phyloP scores from a whole-genome alignment of 495 filamentous ascomycete genomes.

The Aspergillus diversus region DNA sequence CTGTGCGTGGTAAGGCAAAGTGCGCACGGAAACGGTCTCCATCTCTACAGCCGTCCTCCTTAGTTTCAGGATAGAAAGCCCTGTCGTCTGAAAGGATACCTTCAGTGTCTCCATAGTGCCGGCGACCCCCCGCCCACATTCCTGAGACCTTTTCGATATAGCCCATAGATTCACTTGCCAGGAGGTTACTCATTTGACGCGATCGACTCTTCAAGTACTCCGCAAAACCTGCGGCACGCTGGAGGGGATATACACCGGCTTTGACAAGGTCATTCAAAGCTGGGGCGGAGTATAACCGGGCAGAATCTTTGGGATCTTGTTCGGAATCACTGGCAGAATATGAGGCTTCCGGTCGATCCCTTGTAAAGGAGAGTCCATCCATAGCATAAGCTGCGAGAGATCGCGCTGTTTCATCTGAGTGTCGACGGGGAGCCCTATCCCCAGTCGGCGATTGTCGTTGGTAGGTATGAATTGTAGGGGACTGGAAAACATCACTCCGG shows the following conservation, averaged over 20 bases:
- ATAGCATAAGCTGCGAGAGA: slow-evolving; percentile 30
- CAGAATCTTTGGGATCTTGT: slow-evolving; percentile 28
- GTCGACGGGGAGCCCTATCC: slow-evolving; percentile 32
- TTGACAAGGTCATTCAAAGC: slow-evolving; percentile 72
- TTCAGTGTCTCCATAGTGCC: slow-evolving; percentile 81
- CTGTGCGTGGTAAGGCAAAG: slow-evolving; percentile 82
- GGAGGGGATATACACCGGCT: slow-evolving; percentile 78
- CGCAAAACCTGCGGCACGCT: slow-evolving; percentile 83
- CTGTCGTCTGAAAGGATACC: slow-evolving; percentile 66
- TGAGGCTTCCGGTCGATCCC: slow-evolving; percentile 21
- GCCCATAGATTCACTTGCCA: slow-evolving; percentile 94
- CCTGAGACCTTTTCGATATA: slow-evolving; percentile 97
- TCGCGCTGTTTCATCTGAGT: slow-evolving; percentile 49
- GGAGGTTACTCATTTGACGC: slow-evolving; percentile 78
- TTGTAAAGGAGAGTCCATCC: slow-evolving; percentile 14
- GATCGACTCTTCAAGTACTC: slow-evolving; percentile 77
- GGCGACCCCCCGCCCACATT: slow-evolving; percentile 92
- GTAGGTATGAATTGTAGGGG: slow-evolving; percentile 68
- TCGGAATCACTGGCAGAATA: slow-evolving; percentile 28
- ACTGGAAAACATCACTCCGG: slow-evolving; percentile 85
- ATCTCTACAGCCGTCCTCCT: slow-evolving; percentile 62
- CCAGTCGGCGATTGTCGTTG: slow-evolving; percentile 35
- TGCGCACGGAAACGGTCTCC: slow-evolving; percentile 82
- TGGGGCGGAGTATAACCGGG: slow-evolving; percentile 48
- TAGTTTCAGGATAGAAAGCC: slow-evolving; percentile 66